Percentiles rank a stretch among this genome's conserved stretches.
Conservation (phyloP, 2,329 filamentous ascomycete genomes). For the Verticillium longisporum region DNA sequence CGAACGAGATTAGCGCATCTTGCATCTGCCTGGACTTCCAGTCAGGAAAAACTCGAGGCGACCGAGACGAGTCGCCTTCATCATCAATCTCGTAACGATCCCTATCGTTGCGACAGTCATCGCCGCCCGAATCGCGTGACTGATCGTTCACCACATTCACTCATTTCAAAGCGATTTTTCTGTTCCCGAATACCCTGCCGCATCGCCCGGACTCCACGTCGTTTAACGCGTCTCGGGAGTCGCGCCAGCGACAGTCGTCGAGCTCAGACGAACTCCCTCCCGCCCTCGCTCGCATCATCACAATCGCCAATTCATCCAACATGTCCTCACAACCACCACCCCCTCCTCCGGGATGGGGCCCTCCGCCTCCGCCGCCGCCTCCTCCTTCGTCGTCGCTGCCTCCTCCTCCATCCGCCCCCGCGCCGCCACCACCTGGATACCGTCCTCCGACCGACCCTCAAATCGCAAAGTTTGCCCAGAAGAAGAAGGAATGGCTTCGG, state of each 20-base stretch:
- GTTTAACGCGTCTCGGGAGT: conserved; percentile 9
- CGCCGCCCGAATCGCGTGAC: background rate
- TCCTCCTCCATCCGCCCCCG: conserved; percentile 48
- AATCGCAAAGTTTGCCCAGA: conserved; percentile 90
- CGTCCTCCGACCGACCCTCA: conserved; percentile 75
- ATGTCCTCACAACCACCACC: conserved; percentile 50
- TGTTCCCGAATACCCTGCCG: background rate
- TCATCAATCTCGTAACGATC: background rate
- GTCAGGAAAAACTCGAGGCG: background rate
- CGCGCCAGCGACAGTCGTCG: conserved; percentile 8
- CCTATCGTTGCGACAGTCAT: conserved; percentile 1
- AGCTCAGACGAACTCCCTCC: conserved; percentile 5
- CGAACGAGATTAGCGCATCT: background rate
- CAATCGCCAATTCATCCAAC: conserved; percentile 13
- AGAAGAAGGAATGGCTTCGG: conserved; percentile 98
- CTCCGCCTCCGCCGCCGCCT: conserved; percentile 39
- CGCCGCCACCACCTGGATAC: conserved; percentile 82
- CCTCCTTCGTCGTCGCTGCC: conserved; percentile 51
- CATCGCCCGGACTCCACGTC: background rate
- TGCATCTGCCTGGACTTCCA: background rate
- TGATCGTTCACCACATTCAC: background rate
- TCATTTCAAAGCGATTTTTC: background rate
- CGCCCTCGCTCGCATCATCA: conserved; percentile 4
- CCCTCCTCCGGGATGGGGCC: conserved; percentile 52
- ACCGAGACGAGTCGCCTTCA: background rate